Percentiles rank a stretch among this genome's conserved stretches.
Evolutionary conservation across 768 basidiomycete species (phyloP).

Genomic region (Rhizopogon roseolus): DNA sequence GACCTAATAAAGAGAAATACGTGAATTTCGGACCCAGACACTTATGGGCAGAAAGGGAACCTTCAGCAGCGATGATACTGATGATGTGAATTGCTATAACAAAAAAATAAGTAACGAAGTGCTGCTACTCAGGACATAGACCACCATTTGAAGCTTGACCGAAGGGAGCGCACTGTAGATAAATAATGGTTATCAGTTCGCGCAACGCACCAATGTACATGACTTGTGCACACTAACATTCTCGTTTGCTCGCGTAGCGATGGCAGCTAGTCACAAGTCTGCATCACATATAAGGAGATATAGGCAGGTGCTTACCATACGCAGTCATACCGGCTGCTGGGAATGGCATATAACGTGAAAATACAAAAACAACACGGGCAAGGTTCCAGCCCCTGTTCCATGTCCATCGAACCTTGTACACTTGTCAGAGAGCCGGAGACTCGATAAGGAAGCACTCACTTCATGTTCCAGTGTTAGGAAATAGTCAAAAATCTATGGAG

Average conservation of each 20-base stretch:
- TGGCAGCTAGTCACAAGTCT: background rate
- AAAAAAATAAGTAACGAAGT: no score
- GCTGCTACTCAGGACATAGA: no score
- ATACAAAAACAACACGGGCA: background rate
- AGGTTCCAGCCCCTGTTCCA: conserved; percentile 2
- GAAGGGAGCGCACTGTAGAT: conserved; percentile 1
- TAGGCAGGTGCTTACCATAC: background rate
- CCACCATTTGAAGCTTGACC: no score
- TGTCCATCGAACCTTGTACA: background rate
- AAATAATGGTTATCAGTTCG: background rate
- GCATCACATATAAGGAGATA: background rate
- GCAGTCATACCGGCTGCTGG: conserved; percentile 4
- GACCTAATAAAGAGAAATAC: no score
- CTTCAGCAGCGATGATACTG: no score
- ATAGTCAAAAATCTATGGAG: background rate
- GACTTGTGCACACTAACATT: background rate
- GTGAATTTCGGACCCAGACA: no score
- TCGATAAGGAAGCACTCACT: background rate
- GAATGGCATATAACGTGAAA: conserved; percentile 4
- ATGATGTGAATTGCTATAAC: no score
- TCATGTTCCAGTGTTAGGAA: background rate
- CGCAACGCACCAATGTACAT: background rate
- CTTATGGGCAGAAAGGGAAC: no score
- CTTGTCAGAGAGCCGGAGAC: background rate
- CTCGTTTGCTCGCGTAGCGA: background rate